A percentile compares a stretch with the other conserved stretches of the same genome.
phyloP scores from a whole-genome alignment of 148 eudicot species.

The Chenopodium formosanum region DNA sequence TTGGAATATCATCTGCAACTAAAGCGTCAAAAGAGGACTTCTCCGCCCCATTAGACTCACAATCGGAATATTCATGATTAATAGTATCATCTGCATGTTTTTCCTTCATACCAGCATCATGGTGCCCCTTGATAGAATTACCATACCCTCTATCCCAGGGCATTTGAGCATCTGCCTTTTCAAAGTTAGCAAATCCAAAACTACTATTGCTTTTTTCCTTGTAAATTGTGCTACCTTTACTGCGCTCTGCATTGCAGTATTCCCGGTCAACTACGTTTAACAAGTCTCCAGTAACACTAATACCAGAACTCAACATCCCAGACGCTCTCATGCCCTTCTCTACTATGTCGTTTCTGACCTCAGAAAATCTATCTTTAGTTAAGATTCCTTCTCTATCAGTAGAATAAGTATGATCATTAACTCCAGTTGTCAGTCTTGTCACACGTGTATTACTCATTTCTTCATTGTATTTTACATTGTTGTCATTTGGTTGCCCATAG shows the following conservation, averaged over 20 bases:
- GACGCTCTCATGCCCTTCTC: slow-evolving; percentile 35
- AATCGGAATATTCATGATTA: slow-evolving; percentile 30
- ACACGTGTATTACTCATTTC: slow-evolving; percentile 17
- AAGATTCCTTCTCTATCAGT: slow-evolving; percentile 33
- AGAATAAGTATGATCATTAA: slow-evolving; percentile 16
- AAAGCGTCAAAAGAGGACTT: slow-evolving; percentile 48
- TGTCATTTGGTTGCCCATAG: slow-evolving; percentile 44
- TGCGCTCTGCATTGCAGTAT: neutral
- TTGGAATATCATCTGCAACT: slow-evolving; percentile 42
- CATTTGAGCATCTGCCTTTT: neutral
- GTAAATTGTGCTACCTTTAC: neutral
- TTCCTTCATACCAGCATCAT: slow-evolving; percentile 16
- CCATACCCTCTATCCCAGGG: slow-evolving; percentile 8
- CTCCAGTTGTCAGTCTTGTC: slow-evolving; percentile 10
- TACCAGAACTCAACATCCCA: slow-evolving; percentile 15
- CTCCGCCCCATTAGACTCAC: slow-evolving; percentile 37
- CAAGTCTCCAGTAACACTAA: slow-evolving; percentile 14
- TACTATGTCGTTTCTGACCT: slow-evolving; percentile 29
- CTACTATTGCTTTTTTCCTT: neutral
- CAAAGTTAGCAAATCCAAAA: slow-evolving; percentile 15
- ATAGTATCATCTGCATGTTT: slow-evolving; percentile 24
- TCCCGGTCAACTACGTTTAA: slow-evolving; percentile 6
- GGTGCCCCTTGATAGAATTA: slow-evolving; percentile 11
- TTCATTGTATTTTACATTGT: slow-evolving; percentile 24
- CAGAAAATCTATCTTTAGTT: slow-evolving; percentile 29